Evolutionary conservation across 2,329 filamentous ascomycete species (phyloP), one percentile per base, ranked within the genome.

Genomic region (Epichloe brachyelytri): DNA sequence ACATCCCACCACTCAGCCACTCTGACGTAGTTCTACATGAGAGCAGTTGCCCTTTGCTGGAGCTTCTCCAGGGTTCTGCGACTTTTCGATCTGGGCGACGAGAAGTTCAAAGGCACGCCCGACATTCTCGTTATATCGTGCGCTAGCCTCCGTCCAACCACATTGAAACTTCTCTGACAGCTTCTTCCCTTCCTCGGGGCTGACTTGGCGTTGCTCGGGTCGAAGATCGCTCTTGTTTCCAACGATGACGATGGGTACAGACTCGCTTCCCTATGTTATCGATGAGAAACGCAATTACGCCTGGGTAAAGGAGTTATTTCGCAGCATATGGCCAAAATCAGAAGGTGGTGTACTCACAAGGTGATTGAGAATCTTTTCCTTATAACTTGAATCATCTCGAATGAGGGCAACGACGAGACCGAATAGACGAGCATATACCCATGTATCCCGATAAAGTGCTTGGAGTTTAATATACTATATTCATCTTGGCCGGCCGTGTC

Each of bases 401-500:
- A 97, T 10, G 89, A 95, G 60, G 93, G 86, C 63, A 88, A 83
- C 46, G 88, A 95, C 20, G 87, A 86, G 47, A 98, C 90, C n/a
- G 90, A 95, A 71, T 98, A 98, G 46, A 96, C 91, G 54, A 98
- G 85, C 79, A 98, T 89, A 69, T 97, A 98, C 52, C 93, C 93
- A 73, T 98, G 93, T 59, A 97, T 97, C 56, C 93, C 93, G 67
- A 98, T 97, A 63, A 97, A 97, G 67, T 97, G 91, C 73, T 97
- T 97, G 56, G 88, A 95, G 70, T 96, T 97, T 55, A 98, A 77
- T 58, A 97, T 96, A 65, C 88, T 95, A 75, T 98, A 98, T 71
- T 98, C 93, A 74, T 98, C 93, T 85, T 95, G 90, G 54, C 93
- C 93, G 49, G 93, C 93, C 30, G 93, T 98, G 67, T 98, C 93